phyloP scores from a whole-genome alignment of 2,329 filamentous ascomycete genomes.

The Tothia fuscella region DNA sequence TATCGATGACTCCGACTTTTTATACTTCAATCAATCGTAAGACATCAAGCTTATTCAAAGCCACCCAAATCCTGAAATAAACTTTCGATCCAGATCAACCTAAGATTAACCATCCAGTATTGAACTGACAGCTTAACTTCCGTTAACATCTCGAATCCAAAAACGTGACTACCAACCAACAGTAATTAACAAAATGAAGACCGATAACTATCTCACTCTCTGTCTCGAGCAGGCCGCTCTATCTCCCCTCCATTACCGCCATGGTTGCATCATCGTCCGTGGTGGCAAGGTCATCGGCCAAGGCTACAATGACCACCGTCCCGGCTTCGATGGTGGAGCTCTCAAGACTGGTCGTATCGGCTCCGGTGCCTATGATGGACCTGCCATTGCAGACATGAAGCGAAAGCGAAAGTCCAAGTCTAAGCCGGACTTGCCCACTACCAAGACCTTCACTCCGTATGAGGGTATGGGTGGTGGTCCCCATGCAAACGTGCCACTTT shows the following conservation, averaged over 20 bases:
- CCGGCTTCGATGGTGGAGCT: slow-evolving; percentile 38
- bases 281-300: slow-evolving; percentile 42
- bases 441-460: slow-evolving; percentile 27
- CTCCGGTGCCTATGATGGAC: slow-evolving; percentile 21
- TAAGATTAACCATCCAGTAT: too few relatives aligned
- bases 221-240: slow-evolving; percentile 41
- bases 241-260: slow-evolving; percentile 38
- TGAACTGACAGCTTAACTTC: too few relatives aligned
- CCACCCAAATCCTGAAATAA: too few relatives aligned
- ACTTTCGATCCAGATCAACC: too few relatives aligned
- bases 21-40: too few relatives aligned
- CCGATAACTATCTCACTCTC: slow-evolving; percentile 37
- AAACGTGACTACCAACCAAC: not conserved
- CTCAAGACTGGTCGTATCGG: slow-evolving; percentile 35
- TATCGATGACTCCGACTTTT: too few relatives aligned
- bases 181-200: slow-evolving; percentile 24
- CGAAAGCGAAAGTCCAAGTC: slow-evolving; percentile 17
- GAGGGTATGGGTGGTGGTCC: slow-evolving; percentile 26
- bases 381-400: slow-evolving; percentile 29
- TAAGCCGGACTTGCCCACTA: slow-evolving; percentile 9
- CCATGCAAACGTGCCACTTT: slow-evolving; percentile 32
- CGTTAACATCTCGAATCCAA: not conserved
- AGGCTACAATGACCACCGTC: slow-evolving; percentile 39
- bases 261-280: slow-evolving; percentile 39
- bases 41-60: too few relatives aligned